Conservation (phyloP, 345 rosid genomes). For the Murraya paniculata region DNA sequence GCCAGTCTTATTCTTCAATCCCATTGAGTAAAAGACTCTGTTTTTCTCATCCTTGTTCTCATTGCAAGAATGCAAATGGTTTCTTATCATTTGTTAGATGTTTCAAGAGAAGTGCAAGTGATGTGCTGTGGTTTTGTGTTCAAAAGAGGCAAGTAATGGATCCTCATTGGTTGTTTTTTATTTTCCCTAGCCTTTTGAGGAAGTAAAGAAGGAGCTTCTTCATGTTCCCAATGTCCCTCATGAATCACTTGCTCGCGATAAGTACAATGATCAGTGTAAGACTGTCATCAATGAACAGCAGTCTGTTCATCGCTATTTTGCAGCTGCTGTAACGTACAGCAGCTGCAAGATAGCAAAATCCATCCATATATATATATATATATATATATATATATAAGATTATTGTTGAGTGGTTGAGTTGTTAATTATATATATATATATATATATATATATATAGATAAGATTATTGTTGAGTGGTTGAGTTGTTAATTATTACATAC, state of each 20-base stretch:
- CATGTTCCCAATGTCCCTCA: conserved; percentile 51
- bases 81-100: not conserved
- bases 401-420: no score
- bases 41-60: not conserved
- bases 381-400: no score
- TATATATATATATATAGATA: no score
- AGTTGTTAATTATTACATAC: no score
- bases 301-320: no score
- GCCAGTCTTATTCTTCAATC: not conserved
- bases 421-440: no score
- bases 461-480: no score
- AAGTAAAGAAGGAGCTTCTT: conserved; percentile 59
- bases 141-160: conserved; percentile 22
- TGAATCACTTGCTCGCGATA: conserved; percentile 44
- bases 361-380: no score
- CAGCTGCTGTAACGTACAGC: no score
- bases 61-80: not conserved
- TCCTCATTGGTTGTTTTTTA: conserved; percentile 11
- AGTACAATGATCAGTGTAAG: conserved; percentile 41
- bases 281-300: conserved; percentile 72
- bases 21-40: not conserved
- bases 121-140: conserved; percentile 19
- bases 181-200: conserved; percentile 67
- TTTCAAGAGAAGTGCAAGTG: not conserved
- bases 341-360: no score